These are phyloP conservation scores for Pogostemon cablin DNA, from an alignment of 257 asterid species.

Conservation along the genomic window DNA sequence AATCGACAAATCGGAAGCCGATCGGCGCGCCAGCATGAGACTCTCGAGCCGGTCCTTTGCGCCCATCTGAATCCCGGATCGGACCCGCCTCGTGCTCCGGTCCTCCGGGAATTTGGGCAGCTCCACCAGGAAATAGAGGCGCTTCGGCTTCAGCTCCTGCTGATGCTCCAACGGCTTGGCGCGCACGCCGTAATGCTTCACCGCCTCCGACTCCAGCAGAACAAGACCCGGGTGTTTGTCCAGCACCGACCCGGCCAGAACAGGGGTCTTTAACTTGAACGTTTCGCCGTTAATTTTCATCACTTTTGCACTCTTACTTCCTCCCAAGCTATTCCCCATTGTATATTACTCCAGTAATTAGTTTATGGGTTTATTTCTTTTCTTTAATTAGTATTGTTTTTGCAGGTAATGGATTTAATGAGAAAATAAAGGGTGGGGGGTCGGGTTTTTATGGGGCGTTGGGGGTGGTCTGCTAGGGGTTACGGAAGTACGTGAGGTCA, in stretches of 20 bases:
- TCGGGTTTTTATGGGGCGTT: slow-evolving; percentile 30
- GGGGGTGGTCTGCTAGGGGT: slow-evolving; percentile 36
- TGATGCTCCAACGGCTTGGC: slow-evolving; percentile 86
- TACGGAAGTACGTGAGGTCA: slow-evolving; percentile 44
- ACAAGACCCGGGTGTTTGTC: slow-evolving; percentile 65
- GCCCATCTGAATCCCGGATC: slow-evolving; percentile 91
- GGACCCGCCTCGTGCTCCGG: slow-evolving; percentile 58
- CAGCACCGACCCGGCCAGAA: slow-evolving; percentile 63
- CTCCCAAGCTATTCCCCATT: slow-evolving; percentile 85
- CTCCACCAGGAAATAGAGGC: slow-evolving; percentile 79
- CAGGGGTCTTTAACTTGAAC: slow-evolving; percentile 61
- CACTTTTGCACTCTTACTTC: slow-evolving; percentile 57
- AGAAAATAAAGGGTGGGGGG: not conserved
- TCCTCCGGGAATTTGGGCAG: slow-evolving; percentile 59
- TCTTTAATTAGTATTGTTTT: not conserved
- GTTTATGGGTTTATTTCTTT: not conserved
- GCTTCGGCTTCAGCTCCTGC: slow-evolving; percentile 65
- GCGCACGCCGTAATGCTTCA: slow-evolving; percentile 73
- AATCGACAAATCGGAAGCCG: slow-evolving; percentile 68
- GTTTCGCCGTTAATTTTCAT: slow-evolving; percentile 85
- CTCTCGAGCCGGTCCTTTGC: slow-evolving; percentile 95
- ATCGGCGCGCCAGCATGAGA: slow-evolving; percentile 77
- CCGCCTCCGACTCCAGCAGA: slow-evolving; percentile 75
- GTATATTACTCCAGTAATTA: not conserved
- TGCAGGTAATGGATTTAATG: not conserved